These are phyloP conservation scores for Canna indica DNA, from an alignment of 176 grass and related monocot species.

Conservation along the genomic window DNA sequence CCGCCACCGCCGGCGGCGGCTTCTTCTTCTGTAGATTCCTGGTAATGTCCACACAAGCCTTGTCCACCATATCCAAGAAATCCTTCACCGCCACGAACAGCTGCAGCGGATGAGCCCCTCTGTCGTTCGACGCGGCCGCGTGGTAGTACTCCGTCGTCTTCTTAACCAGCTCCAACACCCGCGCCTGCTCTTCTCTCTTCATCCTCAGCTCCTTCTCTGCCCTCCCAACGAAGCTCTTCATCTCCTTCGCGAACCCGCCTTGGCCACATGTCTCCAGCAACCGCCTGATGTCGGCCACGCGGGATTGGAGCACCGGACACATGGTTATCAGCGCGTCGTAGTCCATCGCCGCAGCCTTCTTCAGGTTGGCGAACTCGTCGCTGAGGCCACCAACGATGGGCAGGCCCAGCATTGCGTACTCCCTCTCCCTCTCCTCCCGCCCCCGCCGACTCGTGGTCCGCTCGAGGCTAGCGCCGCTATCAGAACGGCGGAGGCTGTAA, in stretches of 20 bases:
- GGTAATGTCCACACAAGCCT: constrained; percentile 76
- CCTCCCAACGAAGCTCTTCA: constrained; percentile 49
- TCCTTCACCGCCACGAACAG: constrained; percentile 84
- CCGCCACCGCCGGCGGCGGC: not conserved
- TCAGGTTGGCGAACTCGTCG: constrained; percentile 63
- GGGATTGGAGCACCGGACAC: constrained; percentile 26
- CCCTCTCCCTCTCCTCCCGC: constrained; percentile 61
- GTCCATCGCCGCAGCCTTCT: constrained; percentile 57
- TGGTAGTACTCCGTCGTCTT: constrained; percentile 85
- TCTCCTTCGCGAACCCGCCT: constrained; percentile 58
- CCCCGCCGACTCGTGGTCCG: constrained; percentile 17
- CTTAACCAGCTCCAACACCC: constrained; percentile 68
- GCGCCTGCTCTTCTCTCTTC: constrained; percentile 38
- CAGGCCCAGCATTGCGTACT: constrained; percentile 71
- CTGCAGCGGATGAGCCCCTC: constrained; percentile 52
- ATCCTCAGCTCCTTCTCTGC: constrained; percentile 49
- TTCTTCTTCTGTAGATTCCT: constrained; percentile 67
- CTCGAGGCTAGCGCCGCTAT: constrained; percentile 32
- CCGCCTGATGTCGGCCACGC: constrained; percentile 50
- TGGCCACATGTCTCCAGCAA: constrained; percentile 40
- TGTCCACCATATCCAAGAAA: constrained; percentile 90
- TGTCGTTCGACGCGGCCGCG: constrained; percentile 53
- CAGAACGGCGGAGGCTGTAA: constrained; percentile 51
- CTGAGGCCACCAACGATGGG: constrained; percentile 74
- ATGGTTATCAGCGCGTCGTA: constrained; percentile 42